Conservation (phyloP, 2,329 filamentous ascomycete species). For the Verticillium tricorpus region DNA sequence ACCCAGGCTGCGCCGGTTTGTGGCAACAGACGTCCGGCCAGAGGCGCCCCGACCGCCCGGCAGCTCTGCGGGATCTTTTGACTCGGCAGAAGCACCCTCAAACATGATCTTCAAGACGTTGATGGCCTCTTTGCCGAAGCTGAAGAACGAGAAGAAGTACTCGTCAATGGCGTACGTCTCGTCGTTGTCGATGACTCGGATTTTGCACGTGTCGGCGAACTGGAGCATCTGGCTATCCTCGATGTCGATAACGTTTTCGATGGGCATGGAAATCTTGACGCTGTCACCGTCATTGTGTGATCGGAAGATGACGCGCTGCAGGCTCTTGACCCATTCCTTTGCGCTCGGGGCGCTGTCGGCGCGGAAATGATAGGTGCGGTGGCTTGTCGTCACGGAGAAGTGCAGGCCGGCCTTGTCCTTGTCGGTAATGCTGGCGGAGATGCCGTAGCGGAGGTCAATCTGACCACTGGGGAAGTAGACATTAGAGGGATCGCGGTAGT, state of each 20-base stretch:
- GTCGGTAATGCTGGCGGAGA: conserved; percentile 75
- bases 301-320: conserved; percentile 92
- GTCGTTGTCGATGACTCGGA: conserved; percentile 87
- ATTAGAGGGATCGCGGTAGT: conserved; percentile 78
- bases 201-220: conserved; percentile 89
- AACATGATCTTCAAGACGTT: conserved; percentile 70
- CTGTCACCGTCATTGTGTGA: conserved; percentile 96
- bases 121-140: conserved; percentile 77
- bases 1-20: conserved; percentile 6
- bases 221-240: conserved; percentile 89
- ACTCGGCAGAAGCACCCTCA: conserved; percentile 51
- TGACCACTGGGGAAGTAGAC: conserved; percentile 89
- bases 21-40: conserved; percentile 13
- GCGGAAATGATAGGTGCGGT: conserved; percentile 79
- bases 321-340: conserved; percentile 91
- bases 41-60: conserved; percentile 5
- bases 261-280: conserved; percentile 89
- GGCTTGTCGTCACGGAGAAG: conserved; percentile 78
- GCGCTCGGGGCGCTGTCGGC: conserved; percentile 85
- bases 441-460: conserved; percentile 87
- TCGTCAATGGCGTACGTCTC: conserved; percentile 96
- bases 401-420: conserved; percentile 72
- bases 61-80: conserved; percentile 3
- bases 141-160: conserved; percentile 98
- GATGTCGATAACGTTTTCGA: conserved; percentile 84